phyloP scores from a whole-genome alignment of 2,329 filamentous ascomycete species.

The Pyricularia grisea region DNA sequence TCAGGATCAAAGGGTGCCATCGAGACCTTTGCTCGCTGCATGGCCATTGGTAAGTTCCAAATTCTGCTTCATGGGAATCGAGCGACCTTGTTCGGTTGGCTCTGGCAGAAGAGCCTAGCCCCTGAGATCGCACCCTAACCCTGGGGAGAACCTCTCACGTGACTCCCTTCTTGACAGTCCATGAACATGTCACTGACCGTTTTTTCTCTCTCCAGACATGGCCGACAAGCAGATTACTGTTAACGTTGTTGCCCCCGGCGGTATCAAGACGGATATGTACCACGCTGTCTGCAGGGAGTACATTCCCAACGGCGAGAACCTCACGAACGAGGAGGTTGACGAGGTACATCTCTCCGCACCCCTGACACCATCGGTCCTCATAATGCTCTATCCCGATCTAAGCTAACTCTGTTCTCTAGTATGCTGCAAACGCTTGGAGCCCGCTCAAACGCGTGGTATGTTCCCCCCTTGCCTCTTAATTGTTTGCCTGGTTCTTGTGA shows the following conservation, averaged over 20 bases:
- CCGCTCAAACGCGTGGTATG: too few relatives aligned
- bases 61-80: not conserved
- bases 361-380: not conserved
- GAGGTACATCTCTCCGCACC: conserved; percentile 8
- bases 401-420: conserved; percentile 8
- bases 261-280: conserved; percentile 24
- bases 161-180: not conserved
- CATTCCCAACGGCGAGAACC: conserved; percentile 26
- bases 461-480: too few relatives aligned
- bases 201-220: conserved; percentile 14
- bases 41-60: conserved; percentile 12
- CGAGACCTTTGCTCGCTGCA: conserved; percentile 22
- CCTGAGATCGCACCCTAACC: too few relatives aligned
- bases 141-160: not conserved
- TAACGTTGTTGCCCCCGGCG: conserved; percentile 25
- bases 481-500: too few relatives aligned
- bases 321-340: conserved; percentile 14
- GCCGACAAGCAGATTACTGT: conserved; percentile 26
- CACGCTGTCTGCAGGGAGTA: conserved; percentile 25
- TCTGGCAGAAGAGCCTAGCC: too few relatives aligned
- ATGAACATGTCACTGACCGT: not conserved
- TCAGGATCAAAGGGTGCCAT: conserved; percentile 25
- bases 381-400: not conserved
- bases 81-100: too few relatives aligned
- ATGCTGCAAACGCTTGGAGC: conserved; percentile 16